Evolutionary conservation across 306 rosid genomes (phyloP).

Genomic region (Astragalus membranaceus): DNA sequence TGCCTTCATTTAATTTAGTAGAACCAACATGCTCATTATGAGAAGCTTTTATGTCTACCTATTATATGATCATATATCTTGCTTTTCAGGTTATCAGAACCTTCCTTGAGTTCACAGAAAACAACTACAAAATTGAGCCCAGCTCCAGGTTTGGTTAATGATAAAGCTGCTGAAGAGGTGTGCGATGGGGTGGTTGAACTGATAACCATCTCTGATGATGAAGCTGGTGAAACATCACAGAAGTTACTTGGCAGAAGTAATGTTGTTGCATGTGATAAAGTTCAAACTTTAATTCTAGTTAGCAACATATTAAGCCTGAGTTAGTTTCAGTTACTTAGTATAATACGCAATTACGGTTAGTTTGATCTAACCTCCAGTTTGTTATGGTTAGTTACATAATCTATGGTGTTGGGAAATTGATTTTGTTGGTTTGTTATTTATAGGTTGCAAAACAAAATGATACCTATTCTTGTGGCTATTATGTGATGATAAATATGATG

Average conservation of each 20-base stretch:
- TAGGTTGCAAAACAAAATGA: too few species aligned
- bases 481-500: too few species aligned
- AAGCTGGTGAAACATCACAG: conserved; percentile 30
- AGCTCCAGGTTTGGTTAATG: conserved; percentile 25
- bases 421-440: too few species aligned
- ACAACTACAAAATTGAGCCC: conserved; percentile 23
- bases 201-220: conserved; percentile 51
- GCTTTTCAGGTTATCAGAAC: conserved; percentile 40
- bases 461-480: too few species aligned
- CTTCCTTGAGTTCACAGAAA: conserved; percentile 26
- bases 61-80: conserved; percentile 8
- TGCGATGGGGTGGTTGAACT: conserved; percentile 40
- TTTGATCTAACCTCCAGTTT: too few species aligned
- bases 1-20: conserved; percentile 8
- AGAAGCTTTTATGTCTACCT: conserved; percentile 9
- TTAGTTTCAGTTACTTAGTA: too few species aligned
- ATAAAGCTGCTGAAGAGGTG: conserved; percentile 27
- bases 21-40: background rate
- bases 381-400: too few species aligned
- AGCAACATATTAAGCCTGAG: too few species aligned
- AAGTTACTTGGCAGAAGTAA: conserved; percentile 28
- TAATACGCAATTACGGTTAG: too few species aligned
- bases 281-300: conserved; percentile 61
- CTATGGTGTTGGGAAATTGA: too few species aligned
- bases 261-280: conserved; percentile 23